A percentile compares a stretch with the other conserved stretches of the same genome.
Conservation (phyloP, 2,329 filamentous ascomycete genomes). For the Penicillium sp. region DNA sequence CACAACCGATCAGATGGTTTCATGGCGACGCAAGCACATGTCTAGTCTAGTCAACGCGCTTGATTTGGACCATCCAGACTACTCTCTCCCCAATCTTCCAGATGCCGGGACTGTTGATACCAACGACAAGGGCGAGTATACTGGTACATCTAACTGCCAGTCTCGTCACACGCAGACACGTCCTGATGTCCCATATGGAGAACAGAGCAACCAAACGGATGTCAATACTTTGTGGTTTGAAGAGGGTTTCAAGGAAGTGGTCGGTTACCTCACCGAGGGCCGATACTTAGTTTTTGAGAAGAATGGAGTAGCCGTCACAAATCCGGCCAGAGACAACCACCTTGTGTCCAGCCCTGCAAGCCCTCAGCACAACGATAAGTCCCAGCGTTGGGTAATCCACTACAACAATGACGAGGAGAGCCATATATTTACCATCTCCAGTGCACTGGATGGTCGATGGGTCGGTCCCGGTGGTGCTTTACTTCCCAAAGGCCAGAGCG, state of each 20-base stretch:
- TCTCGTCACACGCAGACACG: conserved; percentile 37
- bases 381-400: conserved; percentile 55
- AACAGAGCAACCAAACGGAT: conserved; percentile 38
- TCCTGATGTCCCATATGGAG: conserved; percentile 53
- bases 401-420: conserved; percentile 36
- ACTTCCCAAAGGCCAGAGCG: conserved; percentile 16
- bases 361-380: conserved; percentile 40
- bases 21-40: conserved; percentile 51
- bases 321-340: conserved; percentile 19
- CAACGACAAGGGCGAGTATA: conserved; percentile 46
- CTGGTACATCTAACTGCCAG: conserved; percentile 49
- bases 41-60: conserved; percentile 51
- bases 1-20: conserved; percentile 45
- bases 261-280: conserved; percentile 56
- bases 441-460: conserved; percentile 44
- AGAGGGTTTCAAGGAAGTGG: conserved; percentile 54
- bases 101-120: conserved; percentile 46
- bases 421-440: conserved; percentile 43
- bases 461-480: conserved; percentile 29
- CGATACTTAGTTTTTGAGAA: conserved; percentile 55
- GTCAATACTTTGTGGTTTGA: conserved; percentile 46
- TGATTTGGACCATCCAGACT: conserved; percentile 51
- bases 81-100: conserved; percentile 50
- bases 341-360: conserved; percentile 29
- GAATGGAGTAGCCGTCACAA: conserved; percentile 47